phyloP scores from a whole-genome alignment of 208 protist genomes.

The Vickermania spadyakhi region DNA sequence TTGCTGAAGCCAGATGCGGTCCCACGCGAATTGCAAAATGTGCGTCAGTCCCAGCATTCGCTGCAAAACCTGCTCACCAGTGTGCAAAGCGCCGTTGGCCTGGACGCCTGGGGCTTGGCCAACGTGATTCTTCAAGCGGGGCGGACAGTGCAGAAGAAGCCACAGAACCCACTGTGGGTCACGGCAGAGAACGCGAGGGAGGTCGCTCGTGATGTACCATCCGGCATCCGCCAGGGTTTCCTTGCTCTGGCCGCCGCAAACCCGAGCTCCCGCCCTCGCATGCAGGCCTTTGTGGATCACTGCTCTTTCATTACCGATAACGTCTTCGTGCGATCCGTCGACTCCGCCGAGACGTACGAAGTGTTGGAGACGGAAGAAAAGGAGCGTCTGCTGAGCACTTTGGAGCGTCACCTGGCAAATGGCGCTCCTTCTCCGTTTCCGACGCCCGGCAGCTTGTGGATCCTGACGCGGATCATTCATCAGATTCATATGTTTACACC shows the following conservation, averaged over 20 bases:
- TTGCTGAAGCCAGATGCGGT: background rate
- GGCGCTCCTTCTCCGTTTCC: slow-evolving; percentile 51
- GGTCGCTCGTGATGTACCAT: slow-evolving; percentile 22
- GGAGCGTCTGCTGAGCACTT: slow-evolving; percentile 44
- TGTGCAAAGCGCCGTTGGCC: slow-evolving; percentile 9
- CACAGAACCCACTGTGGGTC: slow-evolving; percentile 12
- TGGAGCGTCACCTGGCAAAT: slow-evolving; percentile 21
- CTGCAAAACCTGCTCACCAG: background rate
- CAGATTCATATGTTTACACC: slow-evolving; percentile 11
- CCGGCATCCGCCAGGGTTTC: slow-evolving; percentile 38
- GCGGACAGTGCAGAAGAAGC: slow-evolving; percentile 17
- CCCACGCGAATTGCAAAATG: background rate
- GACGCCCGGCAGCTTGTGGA: slow-evolving; percentile 33
- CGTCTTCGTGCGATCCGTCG: slow-evolving; percentile 51
- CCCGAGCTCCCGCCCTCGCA: slow-evolving; percentile 27
- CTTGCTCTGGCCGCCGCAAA: slow-evolving; percentile 31
- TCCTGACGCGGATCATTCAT: slow-evolving; percentile 43
- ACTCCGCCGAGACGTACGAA: slow-evolving; percentile 47
- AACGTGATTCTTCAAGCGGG: slow-evolving; percentile 59
- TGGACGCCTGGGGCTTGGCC: slow-evolving; percentile 77
- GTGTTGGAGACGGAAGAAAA: slow-evolving; percentile 48
- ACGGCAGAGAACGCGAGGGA: slow-evolving; percentile 16
- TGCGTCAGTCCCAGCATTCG: background rate
- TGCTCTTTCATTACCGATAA: slow-evolving; percentile 49
- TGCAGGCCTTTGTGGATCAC: slow-evolving; percentile 33